Evolutionary conservation across 352 stramenopile genomes (phyloP), one percentile per base, ranked within the genome.

Genomic region (Pythium insidiosum): DNA sequence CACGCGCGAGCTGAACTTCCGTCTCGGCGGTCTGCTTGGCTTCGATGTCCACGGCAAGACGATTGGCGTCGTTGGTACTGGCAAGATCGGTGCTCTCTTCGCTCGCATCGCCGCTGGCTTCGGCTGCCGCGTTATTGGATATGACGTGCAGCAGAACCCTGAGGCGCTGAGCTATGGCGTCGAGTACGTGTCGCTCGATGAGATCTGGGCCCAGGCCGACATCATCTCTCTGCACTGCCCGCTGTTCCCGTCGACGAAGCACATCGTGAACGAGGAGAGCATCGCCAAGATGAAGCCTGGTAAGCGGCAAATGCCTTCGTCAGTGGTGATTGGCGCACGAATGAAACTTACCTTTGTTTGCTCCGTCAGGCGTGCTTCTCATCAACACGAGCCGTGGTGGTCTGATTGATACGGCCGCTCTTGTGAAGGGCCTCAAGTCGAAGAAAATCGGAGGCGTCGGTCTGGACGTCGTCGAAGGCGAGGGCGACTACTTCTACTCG

Each of bases 311-410:
- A n/a, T n/a, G n/a, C n/a, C n/a, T n/a, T n/a, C n/a, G n/a, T n/a
- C n/a, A n/a, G n/a, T n/a, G n/a, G n/a, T n/a, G n/a, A n/a, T n/a
- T n/a, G n/a, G n/a, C n/a, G n/a, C n/a, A n/a, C n/a, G n/a, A n/a
- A n/a, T n/a, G n/a, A n/a, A n/a, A n/a, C n/a, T n/a, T n/a, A n/a
- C n/a, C n/a, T n/a, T n/a, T n/a, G n/a, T n/a, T n/a, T n/a, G n/a
- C n/a, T n/a, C n/a, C n/a, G n/a, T n/a, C n/a, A 45, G 45, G 47
- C 25, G 82, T 95, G 3, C 79, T 93, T 52, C 54, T 97, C 10
- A 95, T 97, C 54, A 97, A 96, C 56, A 95, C 84, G 11, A 88
- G 74, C 21, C 84, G 85, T 44, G 87, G 88, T 39, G 84, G 77
- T 13, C 56, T 96, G 6, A 78, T 96, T 28, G 76, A 95, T 51